phyloP scores from a whole-genome alignment of 2,329 filamentous ascomycete genomes.

The Esteya vermicola region DNA sequence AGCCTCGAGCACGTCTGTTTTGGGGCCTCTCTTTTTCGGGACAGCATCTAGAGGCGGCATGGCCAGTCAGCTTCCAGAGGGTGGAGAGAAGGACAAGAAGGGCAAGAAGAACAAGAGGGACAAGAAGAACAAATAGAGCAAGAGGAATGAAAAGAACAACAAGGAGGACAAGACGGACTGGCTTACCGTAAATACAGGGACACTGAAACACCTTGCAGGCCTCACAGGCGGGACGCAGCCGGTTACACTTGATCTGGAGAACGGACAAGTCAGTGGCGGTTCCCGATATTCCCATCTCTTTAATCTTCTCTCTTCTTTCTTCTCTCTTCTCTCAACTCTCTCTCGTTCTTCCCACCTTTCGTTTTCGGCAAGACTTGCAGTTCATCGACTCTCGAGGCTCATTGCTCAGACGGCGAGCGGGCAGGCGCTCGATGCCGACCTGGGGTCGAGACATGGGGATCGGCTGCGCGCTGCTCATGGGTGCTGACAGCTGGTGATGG shows the following conservation, averaged over 20 bases:
- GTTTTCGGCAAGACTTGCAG: constrained; percentile 84
- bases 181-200: constrained; percentile 79
- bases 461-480: constrained; percentile 25
- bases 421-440: constrained; percentile 68
- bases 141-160: not conserved
- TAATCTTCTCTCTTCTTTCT: too few species aligned
- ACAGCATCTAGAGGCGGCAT: constrained; percentile 57
- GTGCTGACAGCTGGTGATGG: constrained; percentile 26
- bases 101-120: not conserved
- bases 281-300: not conserved
- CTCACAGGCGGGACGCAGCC: constrained; percentile 70
- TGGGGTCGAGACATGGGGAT: constrained; percentile 56
- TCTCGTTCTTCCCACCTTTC: constrained; percentile 48
- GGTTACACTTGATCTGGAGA: constrained; percentile 77
- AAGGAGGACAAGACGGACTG: constrained; percentile 1
- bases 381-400: constrained; percentile 87
- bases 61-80: not conserved
- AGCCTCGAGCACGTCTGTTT: constrained; percentile 78
- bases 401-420: constrained; percentile 53
- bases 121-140: constrained; percentile 17
- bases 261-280: not conserved
- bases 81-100: constrained; percentile 3
- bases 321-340: too few species aligned
- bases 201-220: constrained; percentile 84
- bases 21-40: constrained; percentile 79